Conservation (phyloP, 1,284 basidiomycete species). For the Leccinum fallax region DNA sequence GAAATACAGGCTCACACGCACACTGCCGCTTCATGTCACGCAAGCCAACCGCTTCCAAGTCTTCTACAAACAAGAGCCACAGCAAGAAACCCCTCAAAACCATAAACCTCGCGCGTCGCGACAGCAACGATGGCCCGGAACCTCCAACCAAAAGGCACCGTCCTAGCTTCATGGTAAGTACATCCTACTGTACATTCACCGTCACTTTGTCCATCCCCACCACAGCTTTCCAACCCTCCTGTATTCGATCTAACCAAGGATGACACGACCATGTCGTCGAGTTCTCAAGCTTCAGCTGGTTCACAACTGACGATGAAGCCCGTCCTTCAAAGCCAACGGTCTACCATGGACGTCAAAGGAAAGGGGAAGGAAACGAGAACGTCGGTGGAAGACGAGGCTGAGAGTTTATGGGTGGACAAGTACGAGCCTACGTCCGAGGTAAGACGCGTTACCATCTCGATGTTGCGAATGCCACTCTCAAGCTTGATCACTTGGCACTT, state of each 20-base stretch:
- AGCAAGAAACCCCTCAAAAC: conserved; percentile 36
- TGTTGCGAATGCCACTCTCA: conserved; percentile 1
- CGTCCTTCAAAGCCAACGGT: conserved; percentile 2
- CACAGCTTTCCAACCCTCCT: conserved; percentile 40
- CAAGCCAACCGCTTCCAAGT: conserved; percentile 18
- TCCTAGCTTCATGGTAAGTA: conserved; percentile 13
- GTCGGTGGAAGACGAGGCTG: conserved; percentile 35
- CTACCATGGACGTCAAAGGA: conserved; percentile 37
- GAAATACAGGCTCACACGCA: too few relatives aligned
- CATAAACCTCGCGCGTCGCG: conserved; percentile 37
- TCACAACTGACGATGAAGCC: conserved; percentile 3
- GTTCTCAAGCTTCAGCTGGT: conserved; percentile 10
- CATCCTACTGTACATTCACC: background rate
- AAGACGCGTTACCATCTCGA: conserved; percentile 15
- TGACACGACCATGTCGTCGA: conserved; percentile 6
- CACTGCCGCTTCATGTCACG: conserved; percentile 19
- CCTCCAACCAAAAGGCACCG: conserved; percentile 43
- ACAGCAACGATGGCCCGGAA: conserved; percentile 20
- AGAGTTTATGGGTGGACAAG: conserved; percentile 75
- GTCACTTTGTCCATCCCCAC: background rate
- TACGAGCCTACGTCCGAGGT: conserved; percentile 74
- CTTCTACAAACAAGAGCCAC: conserved; percentile 15
- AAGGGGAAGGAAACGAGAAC: conserved; percentile 46
- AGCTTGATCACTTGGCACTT: background rate
- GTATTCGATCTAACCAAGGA: conserved; percentile 37